phyloP scores from a whole-genome alignment of 106 monocot species.

The Phalaenopsis aphrodite region DNA sequence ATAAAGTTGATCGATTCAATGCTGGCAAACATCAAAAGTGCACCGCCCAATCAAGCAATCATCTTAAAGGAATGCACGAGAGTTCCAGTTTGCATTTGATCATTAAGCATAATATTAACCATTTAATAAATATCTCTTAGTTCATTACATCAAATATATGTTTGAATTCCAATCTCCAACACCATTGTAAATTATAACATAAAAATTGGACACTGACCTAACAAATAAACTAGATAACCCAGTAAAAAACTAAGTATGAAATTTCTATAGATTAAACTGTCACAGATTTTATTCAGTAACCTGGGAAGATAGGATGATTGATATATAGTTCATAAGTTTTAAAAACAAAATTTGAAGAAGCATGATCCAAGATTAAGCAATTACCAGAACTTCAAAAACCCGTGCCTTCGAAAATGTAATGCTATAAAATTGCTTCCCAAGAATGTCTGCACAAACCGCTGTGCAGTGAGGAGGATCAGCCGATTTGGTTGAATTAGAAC shows the following conservation, averaged over 20 bases:
- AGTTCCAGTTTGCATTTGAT: neutral
- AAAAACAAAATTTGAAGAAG: neutral
- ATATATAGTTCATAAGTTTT: neutral
- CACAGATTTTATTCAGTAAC: neutral
- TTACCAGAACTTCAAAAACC: constrained; percentile 97
- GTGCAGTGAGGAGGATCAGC: constrained; percentile 71
- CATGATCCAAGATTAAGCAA: neutral
- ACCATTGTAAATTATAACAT: neutral
- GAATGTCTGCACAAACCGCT: constrained; percentile 93
- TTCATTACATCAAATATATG: neutral
- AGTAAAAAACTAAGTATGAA: neutral
- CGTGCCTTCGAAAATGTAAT: constrained; percentile 92
- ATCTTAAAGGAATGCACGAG: neutral
- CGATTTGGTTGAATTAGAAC: constrained; percentile 68
- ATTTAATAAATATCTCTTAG: neutral
- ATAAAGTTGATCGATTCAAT: neutral
- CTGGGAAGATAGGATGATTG: neutral
- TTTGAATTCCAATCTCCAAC: neutral
- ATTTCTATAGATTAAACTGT: neutral
- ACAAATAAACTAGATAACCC: neutral
- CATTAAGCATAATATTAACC: neutral
- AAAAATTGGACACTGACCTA: neutral
- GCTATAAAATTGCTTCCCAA: constrained; percentile 86
- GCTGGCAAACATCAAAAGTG: neutral
- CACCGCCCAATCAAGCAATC: neutral